phyloP scores from a whole-genome alignment of 148 eudicot species.

The Spergularia bocconei region DNA sequence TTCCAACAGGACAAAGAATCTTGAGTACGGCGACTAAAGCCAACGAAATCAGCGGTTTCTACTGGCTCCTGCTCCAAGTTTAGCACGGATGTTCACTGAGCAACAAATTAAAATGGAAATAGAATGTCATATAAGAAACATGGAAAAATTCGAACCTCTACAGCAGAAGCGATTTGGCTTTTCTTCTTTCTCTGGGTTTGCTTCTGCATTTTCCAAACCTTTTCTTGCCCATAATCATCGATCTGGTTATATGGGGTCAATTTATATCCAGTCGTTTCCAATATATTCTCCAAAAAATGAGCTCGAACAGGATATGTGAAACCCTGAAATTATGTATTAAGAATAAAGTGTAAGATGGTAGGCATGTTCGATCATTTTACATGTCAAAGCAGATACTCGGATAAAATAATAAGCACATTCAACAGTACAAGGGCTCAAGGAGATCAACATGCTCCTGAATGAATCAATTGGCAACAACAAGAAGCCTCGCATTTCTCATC shows the following conservation, averaged over 20 bases:
- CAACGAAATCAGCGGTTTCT: constrained; percentile 62
- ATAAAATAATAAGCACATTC: not conserved
- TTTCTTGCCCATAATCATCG: constrained; percentile 96
- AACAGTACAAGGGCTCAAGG: too few species aligned
- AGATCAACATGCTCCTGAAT: not conserved
- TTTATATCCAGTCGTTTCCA: constrained; percentile 77
- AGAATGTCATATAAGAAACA: not conserved
- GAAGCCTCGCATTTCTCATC: not conserved
- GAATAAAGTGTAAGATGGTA: not conserved
- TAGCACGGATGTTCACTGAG: constrained; percentile 16
- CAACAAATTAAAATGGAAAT: not conserved
- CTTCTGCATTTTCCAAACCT: constrained; percentile 95
- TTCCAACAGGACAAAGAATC: constrained; percentile 96
- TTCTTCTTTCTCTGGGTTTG: constrained; percentile 79
- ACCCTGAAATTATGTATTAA: constrained; percentile 51
- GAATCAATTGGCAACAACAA: not conserved
- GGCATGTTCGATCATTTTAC: not conserved
- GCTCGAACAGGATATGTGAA: constrained; percentile 92
- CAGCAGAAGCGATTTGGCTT: constrained; percentile 92
- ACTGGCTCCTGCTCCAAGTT: constrained; percentile 63
- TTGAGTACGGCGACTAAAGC: constrained; percentile 54
- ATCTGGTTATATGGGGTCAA: constrained; percentile 82
- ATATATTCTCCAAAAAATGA: constrained; percentile 82
- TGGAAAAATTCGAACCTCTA: constrained; percentile 58
- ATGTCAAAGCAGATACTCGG: not conserved